Conservation (phyloP, 2,329 filamentous ascomycete species). For the Colletotrichum tanaceti region DNA sequence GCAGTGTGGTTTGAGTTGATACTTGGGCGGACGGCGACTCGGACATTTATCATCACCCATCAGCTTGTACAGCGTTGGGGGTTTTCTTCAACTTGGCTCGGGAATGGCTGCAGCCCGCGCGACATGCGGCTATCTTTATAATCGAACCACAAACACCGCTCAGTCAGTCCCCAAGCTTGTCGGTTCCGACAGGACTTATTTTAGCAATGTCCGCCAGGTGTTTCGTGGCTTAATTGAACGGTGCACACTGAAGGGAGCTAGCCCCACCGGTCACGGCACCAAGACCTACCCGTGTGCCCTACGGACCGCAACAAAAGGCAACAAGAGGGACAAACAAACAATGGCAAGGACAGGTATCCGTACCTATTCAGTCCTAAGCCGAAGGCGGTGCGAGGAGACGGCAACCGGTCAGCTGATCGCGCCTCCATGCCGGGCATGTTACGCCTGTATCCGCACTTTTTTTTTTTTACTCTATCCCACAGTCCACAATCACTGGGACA, state of each 20-base stretch:
- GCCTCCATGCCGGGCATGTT: conserved; percentile 9
- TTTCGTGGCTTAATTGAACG: conserved; percentile 12
- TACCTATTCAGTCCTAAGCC: no score
- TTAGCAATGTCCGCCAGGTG: conserved; percentile 15
- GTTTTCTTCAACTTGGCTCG: neutral
- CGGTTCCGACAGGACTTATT: conserved; percentile 13
- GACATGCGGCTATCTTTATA: neutral
- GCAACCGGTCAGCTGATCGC: conserved; percentile 23
- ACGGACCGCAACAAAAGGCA: conserved; percentile 1
- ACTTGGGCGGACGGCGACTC: neutral
- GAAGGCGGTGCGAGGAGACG: conserved; percentile 5
- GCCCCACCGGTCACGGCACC: conserved; percentile 7
- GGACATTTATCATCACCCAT: neutral
- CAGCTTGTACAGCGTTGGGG: neutral
- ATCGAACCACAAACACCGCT: neutral
- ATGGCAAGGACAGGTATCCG: neutral
- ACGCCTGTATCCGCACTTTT: neutral
- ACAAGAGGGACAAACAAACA: conserved; percentile 4
- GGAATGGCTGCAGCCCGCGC: neutral
- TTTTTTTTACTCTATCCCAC: neutral
- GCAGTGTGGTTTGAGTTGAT: neutral
- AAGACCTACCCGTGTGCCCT: neutral
- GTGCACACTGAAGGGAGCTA: conserved; percentile 20
- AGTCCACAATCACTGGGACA: neutral
- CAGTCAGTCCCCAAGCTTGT: conserved; percentile 7